A percentile compares a stretch with the other conserved stretches of the same genome.
phyloP scores from a whole-genome alignment of 768 basidiomycete species.

The Kwoniella dejecticola region DNA sequence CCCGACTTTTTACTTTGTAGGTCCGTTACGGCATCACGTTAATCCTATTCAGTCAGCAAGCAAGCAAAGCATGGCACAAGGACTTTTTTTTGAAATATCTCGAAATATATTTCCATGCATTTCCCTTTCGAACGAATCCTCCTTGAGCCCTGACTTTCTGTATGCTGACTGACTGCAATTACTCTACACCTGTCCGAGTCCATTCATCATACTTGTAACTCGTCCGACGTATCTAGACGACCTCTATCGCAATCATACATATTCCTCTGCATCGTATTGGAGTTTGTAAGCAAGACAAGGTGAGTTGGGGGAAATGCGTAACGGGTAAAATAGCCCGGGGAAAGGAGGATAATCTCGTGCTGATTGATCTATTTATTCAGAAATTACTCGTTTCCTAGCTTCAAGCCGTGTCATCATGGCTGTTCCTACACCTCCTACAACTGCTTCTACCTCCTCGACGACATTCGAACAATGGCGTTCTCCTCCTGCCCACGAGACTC shows the following conservation, averaged over 20 bases:
- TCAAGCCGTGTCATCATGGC: slow-evolving; percentile 7
- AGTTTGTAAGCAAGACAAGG: no score
- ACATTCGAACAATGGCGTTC: slow-evolving; percentile 34
- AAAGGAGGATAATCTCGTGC: background rate
- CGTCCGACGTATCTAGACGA: no score
- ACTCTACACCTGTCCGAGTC: no score
- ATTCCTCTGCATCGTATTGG: no score
- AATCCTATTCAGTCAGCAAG: no score
- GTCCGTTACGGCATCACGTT: background rate
- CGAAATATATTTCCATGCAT: background rate
- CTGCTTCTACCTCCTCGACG: slow-evolving; percentile 2
- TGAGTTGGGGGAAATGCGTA: no score
- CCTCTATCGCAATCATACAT: no score
- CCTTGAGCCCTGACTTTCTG: background rate
- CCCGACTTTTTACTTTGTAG: background rate
- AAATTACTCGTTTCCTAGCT: background rate
- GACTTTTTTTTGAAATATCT: background rate
- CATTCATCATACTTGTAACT: no score
- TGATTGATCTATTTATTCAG: background rate
- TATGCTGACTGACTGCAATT: background rate
- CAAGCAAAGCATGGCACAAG: no score
- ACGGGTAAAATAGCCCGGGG: no score
- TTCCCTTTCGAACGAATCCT: background rate
- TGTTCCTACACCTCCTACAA: slow-evolving; percentile 7
- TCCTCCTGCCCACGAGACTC: slow-evolving; percentile 37